Percentiles rank a stretch among this genome's conserved stretches.
Evolutionary conservation across 805 yeast genomes (phyloP).

Genomic region (Metschnikowia koreensis): DNA sequence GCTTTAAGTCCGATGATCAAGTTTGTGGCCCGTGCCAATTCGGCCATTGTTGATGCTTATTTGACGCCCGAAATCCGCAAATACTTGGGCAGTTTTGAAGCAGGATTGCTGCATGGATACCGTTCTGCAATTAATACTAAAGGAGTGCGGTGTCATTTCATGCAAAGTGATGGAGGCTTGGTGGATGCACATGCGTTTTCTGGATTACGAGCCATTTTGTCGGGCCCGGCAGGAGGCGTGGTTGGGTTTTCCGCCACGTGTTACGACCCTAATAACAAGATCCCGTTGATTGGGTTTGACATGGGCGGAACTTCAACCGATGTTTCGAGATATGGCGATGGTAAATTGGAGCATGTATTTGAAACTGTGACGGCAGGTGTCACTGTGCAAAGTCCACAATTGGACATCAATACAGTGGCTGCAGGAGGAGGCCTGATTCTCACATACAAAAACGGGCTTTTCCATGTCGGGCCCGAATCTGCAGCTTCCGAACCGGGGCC

Average conservation of each 20-base stretch:
- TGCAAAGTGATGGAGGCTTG: constrained; percentile 97
- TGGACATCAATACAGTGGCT: constrained; percentile 46
- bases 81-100: constrained; percentile 36
- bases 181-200: constrained; percentile 82
- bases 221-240: constrained; percentile 98
- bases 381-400: constrained; percentile 44
- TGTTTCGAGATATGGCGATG: constrained; percentile 40
- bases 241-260: constrained; percentile 90
- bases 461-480: constrained; percentile 22
- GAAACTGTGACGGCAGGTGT: constrained; percentile 47
- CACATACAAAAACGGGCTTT: constrained; percentile 19
- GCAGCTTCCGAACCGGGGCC: constrained; percentile 22
- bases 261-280: constrained; percentile 40
- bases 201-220: constrained; percentile 82
- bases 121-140: constrained; percentile 20
- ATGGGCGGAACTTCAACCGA: constrained; percentile 50
- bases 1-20: constrained; percentile 45
- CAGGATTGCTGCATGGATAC: constrained; percentile 42
- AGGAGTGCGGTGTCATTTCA: constrained; percentile 68
- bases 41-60: constrained; percentile 46
- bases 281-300: constrained; percentile 53
- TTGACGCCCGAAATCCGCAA: constrained; percentile 38
- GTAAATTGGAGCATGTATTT: constrained; percentile 40
- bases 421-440: constrained; percentile 46
- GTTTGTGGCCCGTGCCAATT: constrained; percentile 40